Conservation (phyloP, 2,329 filamentous ascomycete genomes). For the Elsinoe arachidis region DNA sequence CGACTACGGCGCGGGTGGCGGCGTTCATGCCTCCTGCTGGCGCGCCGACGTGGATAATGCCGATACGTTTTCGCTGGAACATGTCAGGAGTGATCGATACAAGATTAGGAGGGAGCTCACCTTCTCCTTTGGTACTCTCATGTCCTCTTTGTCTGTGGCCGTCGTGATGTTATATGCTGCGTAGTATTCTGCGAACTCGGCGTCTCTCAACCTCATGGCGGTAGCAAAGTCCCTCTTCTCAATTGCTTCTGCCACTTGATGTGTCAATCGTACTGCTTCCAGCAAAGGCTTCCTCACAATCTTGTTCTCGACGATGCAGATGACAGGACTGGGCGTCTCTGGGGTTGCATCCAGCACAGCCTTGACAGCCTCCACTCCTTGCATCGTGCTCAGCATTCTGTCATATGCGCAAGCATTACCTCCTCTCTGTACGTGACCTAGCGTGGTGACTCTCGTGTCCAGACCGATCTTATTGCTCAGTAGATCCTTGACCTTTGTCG, state of each 20-base stretch:
- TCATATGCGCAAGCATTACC: conserved; percentile 90
- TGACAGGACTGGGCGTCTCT: conserved; percentile 84
- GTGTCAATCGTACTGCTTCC: conserved; percentile 77
- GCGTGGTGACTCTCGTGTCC: conserved; percentile 87
- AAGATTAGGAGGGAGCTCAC: conserved; percentile 36
- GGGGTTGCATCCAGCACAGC: conserved; percentile 84
- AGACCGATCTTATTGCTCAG: conserved; percentile 73
- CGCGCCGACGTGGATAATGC: conserved; percentile 93
- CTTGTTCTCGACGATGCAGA: conserved; percentile 96
- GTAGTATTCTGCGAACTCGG: conserved; percentile 90
- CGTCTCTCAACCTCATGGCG: conserved; percentile 82
- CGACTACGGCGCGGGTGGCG: conserved; percentile 83
- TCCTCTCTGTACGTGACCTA: conserved; percentile 95
- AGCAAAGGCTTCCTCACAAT: conserved; percentile 84
- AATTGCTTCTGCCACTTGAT: conserved; percentile 75
- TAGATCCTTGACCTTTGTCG: conserved; percentile 74
- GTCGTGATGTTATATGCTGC: conserved; percentile 86
- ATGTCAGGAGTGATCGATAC: background rate
- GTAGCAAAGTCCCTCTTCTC: conserved; percentile 74
- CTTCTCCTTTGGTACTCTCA: conserved; percentile 61
- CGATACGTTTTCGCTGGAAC: conserved; percentile 72
- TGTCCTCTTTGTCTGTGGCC: conserved; percentile 62
- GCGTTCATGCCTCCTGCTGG: conserved; percentile 98
- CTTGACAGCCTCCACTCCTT: conserved; percentile 89
- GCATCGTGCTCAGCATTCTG: conserved; percentile 82